Evolutionary conservation across 495 filamentous ascomycete genomes (phyloP), one percentile per base, ranked within the genome.

Genomic region (Penicillium lividum): DNA sequence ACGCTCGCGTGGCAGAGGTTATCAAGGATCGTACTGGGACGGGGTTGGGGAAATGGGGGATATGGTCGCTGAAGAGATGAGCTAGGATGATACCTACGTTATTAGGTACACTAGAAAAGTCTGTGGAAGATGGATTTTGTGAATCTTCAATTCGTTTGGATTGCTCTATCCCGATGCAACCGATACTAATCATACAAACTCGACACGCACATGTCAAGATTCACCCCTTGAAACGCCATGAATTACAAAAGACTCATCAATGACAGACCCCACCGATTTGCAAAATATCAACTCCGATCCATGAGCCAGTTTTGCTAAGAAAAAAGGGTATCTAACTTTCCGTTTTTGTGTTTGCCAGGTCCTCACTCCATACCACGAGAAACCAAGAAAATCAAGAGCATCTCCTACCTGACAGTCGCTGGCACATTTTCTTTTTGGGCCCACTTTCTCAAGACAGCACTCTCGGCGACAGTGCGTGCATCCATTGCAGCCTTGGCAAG

Each of bases 361-460:
- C 46, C 31, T 42, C 18, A 16, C 29, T 27, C 40, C 27, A 34
- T 11, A 13, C 16, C 2, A 22, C 43, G 18, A 33, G 25, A 44
- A 57, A 53, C 27, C 15, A 48, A 53, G 2, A 7, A 47, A 51
- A 31, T 40, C 15, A 38, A 59, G 29, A 48, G 9, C 40, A 44
- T 18, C 33, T 18, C 31, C 53, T 51, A 69, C 34, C 54, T 22
- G 15, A 57, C 51, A 29, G 63, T 58, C 51, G 61, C 53, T 46
- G 67, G 66, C 9, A 60, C 53, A 34, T 72, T 74, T 31, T 73
- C 74, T 51, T 58, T 66, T 55, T 73, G 69, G 15, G 72, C 78
- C 73, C 78, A 77, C 64, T 70, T 75, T 31, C 79, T 59, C 27
- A 83, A 64, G 51, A 77, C 72, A 10, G 79, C 78, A 38, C 78